A percentile compares a stretch with the other conserved stretches of the same genome.
Evolutionary conservation across 108 stramenopile genomes (phyloP).

Genomic region (Fistulifera pelliculosa): DNA sequence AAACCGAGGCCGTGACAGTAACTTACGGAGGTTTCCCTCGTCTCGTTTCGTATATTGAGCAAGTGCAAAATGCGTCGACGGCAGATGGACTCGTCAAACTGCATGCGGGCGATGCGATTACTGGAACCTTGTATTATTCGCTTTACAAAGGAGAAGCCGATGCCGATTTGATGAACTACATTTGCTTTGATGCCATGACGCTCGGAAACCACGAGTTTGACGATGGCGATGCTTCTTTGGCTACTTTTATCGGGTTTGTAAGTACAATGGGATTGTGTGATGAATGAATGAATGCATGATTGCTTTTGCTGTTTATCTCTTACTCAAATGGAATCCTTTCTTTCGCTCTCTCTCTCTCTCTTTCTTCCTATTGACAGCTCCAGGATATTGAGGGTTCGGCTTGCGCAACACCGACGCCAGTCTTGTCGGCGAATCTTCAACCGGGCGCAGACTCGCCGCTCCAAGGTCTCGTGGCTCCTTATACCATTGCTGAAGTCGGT

Average conservation of each 20-base stretch:
- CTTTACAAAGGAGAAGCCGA: constrained; percentile 30
- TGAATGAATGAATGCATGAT: neutral
- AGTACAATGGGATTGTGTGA: neutral
- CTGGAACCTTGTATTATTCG: constrained; percentile 38
- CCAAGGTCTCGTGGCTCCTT: no score
- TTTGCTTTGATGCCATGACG: constrained; percentile 36
- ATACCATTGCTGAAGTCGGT: neutral
- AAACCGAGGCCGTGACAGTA: constrained; percentile 7
- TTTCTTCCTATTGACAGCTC: neutral
- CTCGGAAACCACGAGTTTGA: constrained; percentile 60
- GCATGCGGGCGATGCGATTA: constrained; percentile 50
- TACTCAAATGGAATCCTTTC: no score
- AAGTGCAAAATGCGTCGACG: constrained; percentile 5
- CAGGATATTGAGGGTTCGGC: no score
- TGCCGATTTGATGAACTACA: constrained; percentile 30
- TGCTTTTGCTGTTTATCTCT: neutral
- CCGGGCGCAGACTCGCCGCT: constrained; percentile 1
- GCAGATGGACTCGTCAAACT: neutral
- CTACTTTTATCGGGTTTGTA: constrained; percentile 22
- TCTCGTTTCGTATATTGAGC: constrained; percentile 11
- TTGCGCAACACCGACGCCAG: no score
- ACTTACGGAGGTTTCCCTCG: constrained; percentile 23
- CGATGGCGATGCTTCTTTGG: constrained; percentile 31
- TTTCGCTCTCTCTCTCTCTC: neutral
- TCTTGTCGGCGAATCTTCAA: neutral